Conservation (phyloP, 257 asterid species). For the Striga asiatica region DNA sequence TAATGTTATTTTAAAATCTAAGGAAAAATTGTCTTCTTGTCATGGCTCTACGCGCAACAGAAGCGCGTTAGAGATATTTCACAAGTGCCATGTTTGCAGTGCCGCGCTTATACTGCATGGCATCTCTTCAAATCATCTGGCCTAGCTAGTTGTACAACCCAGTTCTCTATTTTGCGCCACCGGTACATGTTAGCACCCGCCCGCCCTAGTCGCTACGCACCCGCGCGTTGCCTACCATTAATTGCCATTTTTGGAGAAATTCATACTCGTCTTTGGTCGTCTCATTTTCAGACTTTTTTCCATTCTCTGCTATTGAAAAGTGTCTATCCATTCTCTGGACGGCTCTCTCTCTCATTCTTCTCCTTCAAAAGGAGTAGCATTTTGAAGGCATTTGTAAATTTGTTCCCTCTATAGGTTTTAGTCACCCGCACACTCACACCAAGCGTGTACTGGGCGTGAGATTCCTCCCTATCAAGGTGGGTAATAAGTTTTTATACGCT, state of each 20-base stretch:
- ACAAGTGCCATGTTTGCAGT: background rate
- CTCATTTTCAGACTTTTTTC: background rate
- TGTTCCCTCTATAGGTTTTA: background rate
- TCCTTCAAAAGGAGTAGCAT: background rate
- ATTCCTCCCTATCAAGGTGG: background rate
- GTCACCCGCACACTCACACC: background rate
- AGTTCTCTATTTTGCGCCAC: background rate
- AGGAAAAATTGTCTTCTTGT: no score
- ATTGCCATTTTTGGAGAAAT: background rate
- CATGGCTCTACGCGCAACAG: no score
- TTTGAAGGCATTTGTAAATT: background rate
- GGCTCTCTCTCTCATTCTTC: background rate
- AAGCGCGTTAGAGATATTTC: no score
- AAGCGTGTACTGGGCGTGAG: background rate
- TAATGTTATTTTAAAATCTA: no score
- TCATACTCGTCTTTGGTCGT: background rate
- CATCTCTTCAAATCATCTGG: background rate
- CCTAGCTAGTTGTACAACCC: background rate
- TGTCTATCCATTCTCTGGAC: no score
- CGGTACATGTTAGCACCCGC: constrained; percentile 6
- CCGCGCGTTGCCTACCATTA: background rate
- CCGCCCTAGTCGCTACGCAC: background rate
- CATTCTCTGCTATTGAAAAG: background rate
- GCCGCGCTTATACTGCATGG: constrained; percentile 9
- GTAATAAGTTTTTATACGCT: no score